Base-by-base conservation (phyloP, 805 yeast genomes). In the Huiozyma sinensis region DNA sequence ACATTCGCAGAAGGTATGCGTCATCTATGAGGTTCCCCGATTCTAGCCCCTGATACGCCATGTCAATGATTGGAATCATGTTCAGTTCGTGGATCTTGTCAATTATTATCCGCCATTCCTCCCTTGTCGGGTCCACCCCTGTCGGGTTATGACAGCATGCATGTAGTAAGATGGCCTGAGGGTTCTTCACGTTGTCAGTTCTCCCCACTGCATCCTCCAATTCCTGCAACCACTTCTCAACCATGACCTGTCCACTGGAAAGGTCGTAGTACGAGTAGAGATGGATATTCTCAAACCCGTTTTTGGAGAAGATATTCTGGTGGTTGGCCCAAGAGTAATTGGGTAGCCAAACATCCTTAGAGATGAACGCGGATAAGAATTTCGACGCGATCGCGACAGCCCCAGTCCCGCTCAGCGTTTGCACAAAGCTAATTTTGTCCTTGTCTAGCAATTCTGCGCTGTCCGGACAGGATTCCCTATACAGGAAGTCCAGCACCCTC, bases 101-200 rank as follows among this genome's bases (percentile, higher is more conserved):
- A 55, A 84, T 70, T 35, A 90, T 84, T 61, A 73, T 66, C 48
- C 74, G 71, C 96, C 95, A 88, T 61, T 89, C 86, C 50, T 77
- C 84, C 28, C 67, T 65, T 12, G 86, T 77, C 48, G 95, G 92
- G 61, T 89, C 97, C 63, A 89, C 79, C 51, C 97, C 97, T 13
- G 97, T 90, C 44, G 97, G 97, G 71, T 89, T 90, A 70, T 89
- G 97, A 57, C 96, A 92, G 62, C 96, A 88, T 7, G 95, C 95
- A 65, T 89, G 97, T 48, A 89, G 73, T 45, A 89, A 71, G 24
- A 88, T 81, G 35, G 48, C 40, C 12, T 45, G 47, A 6, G 37
- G 51, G 30, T 77, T 74, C 24, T 81, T 70, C n/a, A 7, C 27
- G 24, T 9, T 9, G 33, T 30, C 30, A 12, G 43, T 35, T 11